Evolutionary conservation across 805 yeast species (phyloP).

Genomic region (Komagataella phaffii): DNA sequence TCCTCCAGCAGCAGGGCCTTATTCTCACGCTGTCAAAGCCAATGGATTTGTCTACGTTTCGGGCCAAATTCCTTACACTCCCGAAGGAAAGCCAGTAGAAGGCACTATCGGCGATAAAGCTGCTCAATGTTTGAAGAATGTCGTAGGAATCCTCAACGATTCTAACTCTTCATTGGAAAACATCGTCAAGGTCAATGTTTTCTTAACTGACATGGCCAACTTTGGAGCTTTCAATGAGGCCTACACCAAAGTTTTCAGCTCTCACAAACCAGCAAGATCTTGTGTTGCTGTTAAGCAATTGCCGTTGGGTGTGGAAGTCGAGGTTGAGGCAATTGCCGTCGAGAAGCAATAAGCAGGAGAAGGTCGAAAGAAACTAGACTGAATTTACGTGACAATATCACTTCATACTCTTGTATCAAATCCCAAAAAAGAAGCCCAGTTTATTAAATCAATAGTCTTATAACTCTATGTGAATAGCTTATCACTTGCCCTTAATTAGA

Average conservation of each 20-base stretch:
- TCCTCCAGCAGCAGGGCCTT: conserved; percentile 95
- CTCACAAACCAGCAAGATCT: conserved; percentile 90
- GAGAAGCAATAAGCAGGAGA: conserved; percentile 25
- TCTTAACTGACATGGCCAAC: conserved; percentile 80
- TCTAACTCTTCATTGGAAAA: conserved; percentile 75
- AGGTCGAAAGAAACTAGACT: neutral
- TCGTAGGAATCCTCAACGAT: conserved; percentile 62
- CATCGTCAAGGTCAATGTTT: conserved; percentile 79
- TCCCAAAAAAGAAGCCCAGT: neutral
- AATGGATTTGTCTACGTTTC: conserved; percentile 84
- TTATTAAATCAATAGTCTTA: neutral
- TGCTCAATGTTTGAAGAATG: conserved; percentile 60
- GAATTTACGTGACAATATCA: neutral
- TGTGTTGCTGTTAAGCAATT: conserved; percentile 91
- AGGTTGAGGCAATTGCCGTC: conserved; percentile 86
- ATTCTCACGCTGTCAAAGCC: conserved; percentile 90
- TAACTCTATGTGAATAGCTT: too few relatives aligned
- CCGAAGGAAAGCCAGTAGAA: conserved; percentile 66
- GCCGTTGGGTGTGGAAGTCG: conserved; percentile 80
- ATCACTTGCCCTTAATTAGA: neutral
- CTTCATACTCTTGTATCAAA: neutral
- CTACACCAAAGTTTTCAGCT: conserved; percentile 63
- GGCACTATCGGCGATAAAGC: conserved; percentile 70
- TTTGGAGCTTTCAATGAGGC: conserved; percentile 80
- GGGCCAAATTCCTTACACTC: conserved; percentile 89